Percentiles rank a stretch among this genome's conserved stretches.
phyloP scores from a whole-genome alignment of 129 eudicot species.

The Gnaphalium uliginosum region DNA sequence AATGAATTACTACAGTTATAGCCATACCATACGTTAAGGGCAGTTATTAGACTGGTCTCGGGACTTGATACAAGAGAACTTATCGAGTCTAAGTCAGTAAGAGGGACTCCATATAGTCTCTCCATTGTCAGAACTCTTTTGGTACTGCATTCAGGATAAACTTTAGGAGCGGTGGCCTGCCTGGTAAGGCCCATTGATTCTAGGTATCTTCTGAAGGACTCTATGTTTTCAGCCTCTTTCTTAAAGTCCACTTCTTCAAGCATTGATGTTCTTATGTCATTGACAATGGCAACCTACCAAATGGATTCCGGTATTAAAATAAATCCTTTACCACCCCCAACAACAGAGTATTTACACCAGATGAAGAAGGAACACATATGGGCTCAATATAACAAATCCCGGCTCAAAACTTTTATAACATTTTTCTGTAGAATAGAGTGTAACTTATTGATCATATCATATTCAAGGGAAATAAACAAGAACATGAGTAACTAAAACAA shows the following conservation, averaged over 20 bases:
- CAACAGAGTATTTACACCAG: background rate
- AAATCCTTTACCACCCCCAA: background rate
- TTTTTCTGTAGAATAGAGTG: background rate
- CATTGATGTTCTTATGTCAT: constrained; percentile 93
- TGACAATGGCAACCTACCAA: constrained; percentile 86
- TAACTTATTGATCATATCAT: background rate
- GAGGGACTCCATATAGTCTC: constrained; percentile 96
- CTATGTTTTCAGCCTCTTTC: constrained; percentile 89
- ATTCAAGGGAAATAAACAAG: background rate
- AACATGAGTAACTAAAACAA: background rate
- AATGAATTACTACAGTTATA: constrained; percentile 14
- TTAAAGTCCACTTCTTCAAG: constrained; percentile 99
- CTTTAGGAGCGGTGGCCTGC: constrained; percentile 97
- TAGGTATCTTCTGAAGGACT: constrained; percentile 78
- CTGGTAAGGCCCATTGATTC: constrained; percentile 85
- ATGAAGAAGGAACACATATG: background rate
- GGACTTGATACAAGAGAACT: constrained; percentile 88
- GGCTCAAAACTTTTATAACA: background rate
- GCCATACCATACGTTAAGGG: constrained; percentile 91
- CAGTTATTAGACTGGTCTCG: constrained; percentile 92
- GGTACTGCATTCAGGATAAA: constrained; percentile 75
- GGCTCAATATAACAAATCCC: background rate
- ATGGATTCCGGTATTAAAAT: constrained; percentile 23
- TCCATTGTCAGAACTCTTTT: constrained; percentile 88
- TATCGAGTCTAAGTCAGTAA: constrained; percentile 91